These are phyloP conservation scores for Ceratocystis destructans DNA, from an alignment of 2,329 filamentous ascomycete species.

Conservation along the genomic window DNA sequence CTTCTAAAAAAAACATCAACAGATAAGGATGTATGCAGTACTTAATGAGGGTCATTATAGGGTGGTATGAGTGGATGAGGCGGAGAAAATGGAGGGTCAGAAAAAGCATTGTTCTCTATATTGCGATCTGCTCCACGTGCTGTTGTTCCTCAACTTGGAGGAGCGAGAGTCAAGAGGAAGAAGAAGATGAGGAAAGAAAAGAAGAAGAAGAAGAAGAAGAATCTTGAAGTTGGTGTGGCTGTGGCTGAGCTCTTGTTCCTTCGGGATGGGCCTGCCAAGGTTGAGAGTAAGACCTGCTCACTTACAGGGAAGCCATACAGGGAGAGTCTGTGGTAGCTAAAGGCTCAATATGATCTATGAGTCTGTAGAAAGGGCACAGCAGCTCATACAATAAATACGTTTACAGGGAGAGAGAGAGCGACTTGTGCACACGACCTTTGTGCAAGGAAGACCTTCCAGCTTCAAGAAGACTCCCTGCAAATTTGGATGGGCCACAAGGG, in stretches of 20 bases:
- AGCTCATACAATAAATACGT: background rate
- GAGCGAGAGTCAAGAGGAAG: background rate
- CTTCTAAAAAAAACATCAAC: background rate
- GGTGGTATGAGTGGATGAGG: background rate
- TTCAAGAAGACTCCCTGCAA: background rate
- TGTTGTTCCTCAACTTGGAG: background rate
- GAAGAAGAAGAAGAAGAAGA: background rate
- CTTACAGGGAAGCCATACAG: background rate
- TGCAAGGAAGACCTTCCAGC: background rate
- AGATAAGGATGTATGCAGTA: no score
- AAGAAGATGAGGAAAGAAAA: background rate
- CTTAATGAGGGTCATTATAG: background rate
- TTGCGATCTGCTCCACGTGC: background rate
- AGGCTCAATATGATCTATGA: background rate
- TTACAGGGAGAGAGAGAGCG: background rate
- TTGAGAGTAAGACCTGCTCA: background rate
- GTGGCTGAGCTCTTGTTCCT: slow-evolving; percentile 2
- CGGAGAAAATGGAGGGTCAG: background rate
- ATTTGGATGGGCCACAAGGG: background rate
- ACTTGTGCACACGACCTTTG: no score
- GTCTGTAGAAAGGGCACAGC: background rate
- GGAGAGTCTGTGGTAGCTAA: background rate
- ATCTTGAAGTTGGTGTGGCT: background rate
- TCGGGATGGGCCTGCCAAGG: background rate
- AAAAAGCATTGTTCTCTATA: background rate